Evolutionary conservation across 306 rosid genomes (phyloP).

Genomic region (Fragaria vesca): DNA sequence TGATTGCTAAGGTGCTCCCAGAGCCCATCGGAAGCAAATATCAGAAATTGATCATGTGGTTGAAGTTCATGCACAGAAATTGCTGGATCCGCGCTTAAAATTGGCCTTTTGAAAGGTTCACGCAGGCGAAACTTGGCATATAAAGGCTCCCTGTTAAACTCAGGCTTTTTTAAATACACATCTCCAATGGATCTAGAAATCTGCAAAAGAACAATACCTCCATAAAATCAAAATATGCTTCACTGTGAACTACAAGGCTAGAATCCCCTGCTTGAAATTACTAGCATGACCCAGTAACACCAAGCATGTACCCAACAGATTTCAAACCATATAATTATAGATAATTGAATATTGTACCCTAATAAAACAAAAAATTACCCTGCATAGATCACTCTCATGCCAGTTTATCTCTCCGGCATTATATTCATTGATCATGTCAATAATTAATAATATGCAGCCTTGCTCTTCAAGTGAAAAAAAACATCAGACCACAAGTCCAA

Average conservation of each 20-base stretch:
- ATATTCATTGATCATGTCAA: background rate
- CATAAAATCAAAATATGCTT: background rate
- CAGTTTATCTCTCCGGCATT: background rate
- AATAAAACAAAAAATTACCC: background rate
- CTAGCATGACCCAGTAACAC: background rate
- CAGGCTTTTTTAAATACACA: constrained; percentile 70
- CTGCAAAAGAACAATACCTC: constrained; percentile 37
- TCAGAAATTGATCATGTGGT: constrained; percentile 66
- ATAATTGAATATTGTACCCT: background rate
- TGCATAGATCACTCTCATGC: background rate
- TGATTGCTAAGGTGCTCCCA: constrained; percentile 96
- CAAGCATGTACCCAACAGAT: background rate
- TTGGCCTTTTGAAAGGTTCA: constrained; percentile 66
- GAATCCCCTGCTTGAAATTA: background rate
- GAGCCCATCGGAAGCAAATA: constrained; percentile 92
- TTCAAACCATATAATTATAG: background rate
- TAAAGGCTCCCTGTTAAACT: constrained; percentile 77
- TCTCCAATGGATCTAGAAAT: constrained; percentile 85
- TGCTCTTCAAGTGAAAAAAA: background rate
- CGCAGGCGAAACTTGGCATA: constrained; percentile 75
- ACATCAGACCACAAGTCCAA: background rate
- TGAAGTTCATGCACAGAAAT: constrained; percentile 70
- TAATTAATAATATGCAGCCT: background rate
- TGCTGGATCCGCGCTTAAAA: constrained; percentile 83
- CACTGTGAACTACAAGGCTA: background rate